Base-by-base conservation (phyloP, 2,329 filamentous ascomycete species). In the Aspergillus melleus region DNA sequence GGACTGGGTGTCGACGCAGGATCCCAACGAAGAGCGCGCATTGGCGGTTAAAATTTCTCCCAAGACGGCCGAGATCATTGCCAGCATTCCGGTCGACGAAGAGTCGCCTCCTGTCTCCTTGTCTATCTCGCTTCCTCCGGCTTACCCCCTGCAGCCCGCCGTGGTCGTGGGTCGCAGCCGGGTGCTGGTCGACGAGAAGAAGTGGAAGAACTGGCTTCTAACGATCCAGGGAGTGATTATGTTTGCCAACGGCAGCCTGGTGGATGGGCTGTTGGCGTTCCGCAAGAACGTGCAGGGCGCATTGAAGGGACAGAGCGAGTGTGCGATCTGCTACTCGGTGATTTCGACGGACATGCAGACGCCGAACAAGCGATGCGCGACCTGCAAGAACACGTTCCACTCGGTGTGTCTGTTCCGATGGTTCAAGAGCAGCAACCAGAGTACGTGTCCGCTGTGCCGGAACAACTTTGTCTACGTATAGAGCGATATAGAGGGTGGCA, bases 261-360 rank as follows among this genome's bases (percentile, higher is more conserved):
- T 93, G 56, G 94, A 98, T 67, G 95, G 93, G 1, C 80, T 99
- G 30, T 83, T 88, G 12, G 88, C 91, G 9, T 98, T 96, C 82
- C 87, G 90, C 64, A 86, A 89, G 64, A 98, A 98, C 74, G 89
- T 99, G 12, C 86, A 89, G 14, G 91, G 92, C 1, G 91, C 91
- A 4, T 83, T 99, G 65, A 95, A 96, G 79, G 95, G 93, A 39
- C 93, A 98, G 77, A 90, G 86, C 20, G 95, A 99, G 76, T 99
- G 95, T 72, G 92, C 95, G 10, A 98, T 98, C 72, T 98, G 94
- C 81, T 98, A 98, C 80, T 92, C 89, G 61, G 92, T 99, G 71
- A 91, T 99, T 64, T 91, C 91, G 19, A 87, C 86, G 8, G 93
- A 97, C 74, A 91, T 91, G 81, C 90, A 90, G 76, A 86, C 96